Evolutionary conservation across 805 yeast genomes (phyloP), one percentile per base, ranked within the genome.

Genomic region (Yarrowia porcina): DNA sequence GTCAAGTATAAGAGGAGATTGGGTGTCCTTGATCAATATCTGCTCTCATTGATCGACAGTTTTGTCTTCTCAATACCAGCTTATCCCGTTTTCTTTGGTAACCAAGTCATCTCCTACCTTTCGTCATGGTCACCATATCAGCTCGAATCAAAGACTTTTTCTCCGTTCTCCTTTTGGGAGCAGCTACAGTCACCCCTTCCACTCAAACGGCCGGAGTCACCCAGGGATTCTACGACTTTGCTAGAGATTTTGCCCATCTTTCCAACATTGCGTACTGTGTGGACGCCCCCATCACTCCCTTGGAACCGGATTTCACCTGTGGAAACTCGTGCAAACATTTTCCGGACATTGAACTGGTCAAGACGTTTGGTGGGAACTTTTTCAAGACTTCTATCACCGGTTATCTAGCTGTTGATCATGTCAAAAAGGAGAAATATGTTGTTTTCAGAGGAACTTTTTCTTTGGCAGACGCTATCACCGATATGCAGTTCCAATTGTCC

Each of bases 201-300:
- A 47, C 54, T 18, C 18, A 30, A 9, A 47, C 54, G 4, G 18
- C 27, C 2, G 36, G 38, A 17, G 38, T 47, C 17, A 12, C 54
- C 5, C 54, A 47, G n/a, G 13, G 15, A 9, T 30, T 32, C 54
- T 47, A 47, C 20, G 54, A 47, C 28, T 47, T 47, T 20, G 38
- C 38, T 4, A 27, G 54, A 4, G 28, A 30, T 38, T 47, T 47
- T 47, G 25, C 38, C 38, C 30, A 30, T 30, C 39, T 68, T 13
- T 30, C 54, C 54, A 47, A 47, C 38, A 21, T 47, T 32, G 54
- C 54, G 13, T 47, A 47, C 38, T 47, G 54, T n/a, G 54, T 47
- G 7, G 15, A 47, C 4, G 54, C 54, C 9, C 54, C 54, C 6
- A 32, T 47, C 18, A 47, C 36, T 18, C 27, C 54, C 2, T 28